Base-by-base conservation (phyloP, 1,139 yeast genomes). In the Pichia norvegensis region DNA sequence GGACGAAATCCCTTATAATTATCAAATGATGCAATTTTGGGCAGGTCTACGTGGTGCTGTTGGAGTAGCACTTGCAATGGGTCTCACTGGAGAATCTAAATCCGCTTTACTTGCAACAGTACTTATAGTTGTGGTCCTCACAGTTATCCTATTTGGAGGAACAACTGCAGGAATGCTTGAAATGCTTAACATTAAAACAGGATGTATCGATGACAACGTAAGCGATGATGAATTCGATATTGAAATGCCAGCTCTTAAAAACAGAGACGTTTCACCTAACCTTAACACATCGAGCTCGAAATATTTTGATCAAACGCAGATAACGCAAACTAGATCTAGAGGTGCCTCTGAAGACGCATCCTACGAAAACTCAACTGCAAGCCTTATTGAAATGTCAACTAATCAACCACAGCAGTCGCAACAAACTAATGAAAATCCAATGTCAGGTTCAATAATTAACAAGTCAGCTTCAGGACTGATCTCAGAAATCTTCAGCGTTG, bases 21-120 rank as follows among this genome's bases (percentile, higher is more conserved):
- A 94, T 64, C 98, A 94, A 67, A 87, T 90, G 87, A 92, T 94
- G 98, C 86, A 94, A 41, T 94, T 94, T 65, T 94, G 99, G 99
- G 98, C 98, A 1, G 99, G 99, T 6, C 72, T 94, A 49, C 74
- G 99, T 60, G 99, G 99, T 49, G 99, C 99, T 1, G 99, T 94
- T 33, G 99, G 99, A 54, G 99, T 94, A 3, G 99, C 98, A 0
- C 74, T 94, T 58, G 98, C 98, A 0, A 90, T 95, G 79, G 98
- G 98, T 2, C 70, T 94, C 42, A 95, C 86, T 65, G 98, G 98
- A 50, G 97, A 90, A 60, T 82, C 87, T 46, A 94, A 92, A 53
- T 82, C 85, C 65, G 81, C 96, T 0, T 67, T 94, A 45, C 69
- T 92, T 48, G 98, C 98, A 1, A 94, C 98, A 0, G 97, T 94